Evolutionary conservation across 768 basidiomycete genomes (phyloP).

Genomic region (Lactarius hengduanensis): DNA sequence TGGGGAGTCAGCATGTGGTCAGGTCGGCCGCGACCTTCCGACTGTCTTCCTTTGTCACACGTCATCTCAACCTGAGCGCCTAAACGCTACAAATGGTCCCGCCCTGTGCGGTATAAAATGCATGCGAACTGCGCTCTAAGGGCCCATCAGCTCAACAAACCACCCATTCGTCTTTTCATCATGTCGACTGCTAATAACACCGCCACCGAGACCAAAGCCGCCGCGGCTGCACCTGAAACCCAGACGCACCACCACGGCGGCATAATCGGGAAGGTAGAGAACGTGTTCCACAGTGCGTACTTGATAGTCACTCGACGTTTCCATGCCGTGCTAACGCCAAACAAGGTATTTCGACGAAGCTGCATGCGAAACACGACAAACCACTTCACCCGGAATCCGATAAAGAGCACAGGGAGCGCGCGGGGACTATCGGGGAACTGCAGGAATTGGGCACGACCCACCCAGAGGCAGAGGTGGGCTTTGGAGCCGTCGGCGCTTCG

Average conservation of each 20-base stretch:
- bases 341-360: not conserved
- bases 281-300: not conserved
- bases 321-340: not conserved
- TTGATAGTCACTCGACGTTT: not conserved
- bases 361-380: not conserved
- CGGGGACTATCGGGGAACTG: not conserved
- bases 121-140: not conserved
- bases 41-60: not conserved
- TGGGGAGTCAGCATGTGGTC: not conserved
- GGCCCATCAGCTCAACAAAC: not conserved
- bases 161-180: not conserved
- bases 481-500: not conserved
- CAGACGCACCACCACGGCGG: not conserved
- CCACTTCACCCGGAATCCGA: not conserved
- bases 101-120: not conserved
- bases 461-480: not conserved
- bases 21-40: not conserved
- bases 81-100: not conserved
- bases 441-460: slow-evolving; percentile 1
- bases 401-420: not conserved
- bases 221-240: not conserved
- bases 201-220: not conserved
- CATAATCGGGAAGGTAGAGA: slow-evolving; percentile 4
- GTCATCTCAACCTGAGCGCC: not conserved
- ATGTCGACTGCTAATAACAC: slow-evolving; percentile 7